phyloP scores from a whole-genome alignment of 352 stramenopile genomes.

The Phytophthora pisi region DNA sequence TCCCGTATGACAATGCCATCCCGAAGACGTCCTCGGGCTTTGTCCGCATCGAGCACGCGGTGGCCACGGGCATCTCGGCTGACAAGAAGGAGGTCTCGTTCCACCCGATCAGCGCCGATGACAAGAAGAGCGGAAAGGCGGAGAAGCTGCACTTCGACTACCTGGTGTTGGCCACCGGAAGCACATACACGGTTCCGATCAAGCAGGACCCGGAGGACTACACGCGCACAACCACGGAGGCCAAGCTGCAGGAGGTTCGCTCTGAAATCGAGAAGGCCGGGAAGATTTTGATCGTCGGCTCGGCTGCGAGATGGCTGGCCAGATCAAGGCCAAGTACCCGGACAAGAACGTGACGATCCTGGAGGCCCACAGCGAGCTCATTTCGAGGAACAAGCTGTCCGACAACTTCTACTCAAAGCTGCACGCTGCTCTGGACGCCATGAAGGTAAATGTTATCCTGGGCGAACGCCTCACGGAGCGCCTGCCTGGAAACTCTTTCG shows the following conservation, averaged over 20 bases:
- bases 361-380: slow-evolving; percentile 35
- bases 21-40: slow-evolving; percentile 32
- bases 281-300: slow-evolving; percentile 61
- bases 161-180: slow-evolving; percentile 60
- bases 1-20: slow-evolving; percentile 63
- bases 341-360: slow-evolving; percentile 58
- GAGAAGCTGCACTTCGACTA: slow-evolving; percentile 56
- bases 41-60: slow-evolving; percentile 42
- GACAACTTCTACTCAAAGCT: slow-evolving; percentile 53
- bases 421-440: slow-evolving; percentile 29
- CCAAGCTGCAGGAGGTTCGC: slow-evolving; percentile 36
- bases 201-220: slow-evolving; percentile 44
- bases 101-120: slow-evolving; percentile 28
- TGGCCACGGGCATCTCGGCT: slow-evolving; percentile 38
- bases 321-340: slow-evolving; percentile 55
- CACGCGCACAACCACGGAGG: slow-evolving; percentile 32
- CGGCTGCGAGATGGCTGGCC: slow-evolving; percentile 55
- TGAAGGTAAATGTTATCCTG: slow-evolving; percentile 55
- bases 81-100: slow-evolving; percentile 43
- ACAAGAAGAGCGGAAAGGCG: slow-evolving; percentile 30
- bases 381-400: slow-evolving; percentile 36
- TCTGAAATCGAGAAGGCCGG: slow-evolving; percentile 45
- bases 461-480: slow-evolving; percentile 46
- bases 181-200: slow-evolving; percentile 58
- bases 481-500: slow-evolving; percentile 42